A percentile compares a stretch with the other conserved stretches of the same genome.
These are phyloP conservation scores for Theobroma cacao DNA, from an alignment of 345 rosid genomes.

Conservation along the genomic window DNA sequence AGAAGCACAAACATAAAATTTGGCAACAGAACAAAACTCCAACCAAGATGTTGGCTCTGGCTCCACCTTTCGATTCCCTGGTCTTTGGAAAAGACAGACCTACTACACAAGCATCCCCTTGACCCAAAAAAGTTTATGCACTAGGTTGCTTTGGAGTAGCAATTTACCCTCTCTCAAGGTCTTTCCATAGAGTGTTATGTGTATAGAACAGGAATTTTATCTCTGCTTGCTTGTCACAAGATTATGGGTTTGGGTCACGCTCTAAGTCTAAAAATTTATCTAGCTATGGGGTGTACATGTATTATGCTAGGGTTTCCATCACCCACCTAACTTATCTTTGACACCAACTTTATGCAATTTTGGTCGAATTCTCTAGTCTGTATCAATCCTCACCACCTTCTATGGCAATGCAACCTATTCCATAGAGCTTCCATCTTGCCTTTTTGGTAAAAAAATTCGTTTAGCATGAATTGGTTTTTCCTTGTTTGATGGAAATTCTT, in stretches of 20 bases:
- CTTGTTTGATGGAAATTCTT: constrained; percentile 4
- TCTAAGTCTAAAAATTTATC: not conserved
- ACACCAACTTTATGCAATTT: not conserved
- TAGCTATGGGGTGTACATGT: not conserved
- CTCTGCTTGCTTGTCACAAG: too few relatives aligned
- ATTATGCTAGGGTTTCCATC: not conserved
- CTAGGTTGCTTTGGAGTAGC: not conserved
- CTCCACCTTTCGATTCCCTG: not conserved
- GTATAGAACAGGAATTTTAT: not conserved
- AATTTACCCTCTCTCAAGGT: not conserved
- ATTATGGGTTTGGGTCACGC: too few relatives aligned
- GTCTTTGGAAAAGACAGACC: not conserved
- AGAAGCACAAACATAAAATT: not conserved
- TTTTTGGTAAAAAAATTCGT: constrained; percentile 12
- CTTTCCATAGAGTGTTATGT: not conserved
- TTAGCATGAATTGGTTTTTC: not conserved
- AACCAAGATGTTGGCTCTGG: not conserved
- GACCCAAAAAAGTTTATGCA: not conserved
- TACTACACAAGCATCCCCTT: not conserved
- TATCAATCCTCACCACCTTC: not conserved
- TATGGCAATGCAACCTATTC: not conserved
- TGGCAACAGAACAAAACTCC: not conserved
- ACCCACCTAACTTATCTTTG: not conserved
- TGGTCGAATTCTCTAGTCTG: not conserved
- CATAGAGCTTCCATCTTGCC: constrained; percentile 11